A percentile compares a stretch with the other conserved stretches of the same genome.
Conservation (phyloP, 208 protist genomes). For the Crithidia expoeki region DNA sequence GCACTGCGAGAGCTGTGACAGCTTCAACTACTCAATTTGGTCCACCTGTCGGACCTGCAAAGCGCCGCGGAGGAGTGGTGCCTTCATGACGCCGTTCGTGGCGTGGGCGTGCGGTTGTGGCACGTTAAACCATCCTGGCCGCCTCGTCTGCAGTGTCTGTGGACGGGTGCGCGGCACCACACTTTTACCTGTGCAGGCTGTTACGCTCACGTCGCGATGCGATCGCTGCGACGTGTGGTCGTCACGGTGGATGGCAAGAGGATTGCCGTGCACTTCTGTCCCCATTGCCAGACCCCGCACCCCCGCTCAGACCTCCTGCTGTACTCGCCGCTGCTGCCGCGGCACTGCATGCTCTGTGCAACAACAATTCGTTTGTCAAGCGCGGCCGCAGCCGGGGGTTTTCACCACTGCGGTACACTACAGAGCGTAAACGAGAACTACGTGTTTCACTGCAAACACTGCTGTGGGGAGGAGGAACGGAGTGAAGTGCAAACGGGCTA, state of each 20-base stretch:
- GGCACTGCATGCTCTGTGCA: constrained; percentile 76
- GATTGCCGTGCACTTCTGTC: constrained; percentile 55
- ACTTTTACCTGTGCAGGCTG: constrained; percentile 64
- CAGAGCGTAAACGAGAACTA: constrained; percentile 67
- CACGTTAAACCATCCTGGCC: constrained; percentile 59
- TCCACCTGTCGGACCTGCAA: constrained; percentile 65
- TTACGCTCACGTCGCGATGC: constrained; percentile 16
- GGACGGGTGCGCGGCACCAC: constrained; percentile 21
- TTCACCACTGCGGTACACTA: constrained; percentile 50
- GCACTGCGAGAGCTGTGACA: constrained; percentile 63
- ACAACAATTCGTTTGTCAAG: constrained; percentile 23
- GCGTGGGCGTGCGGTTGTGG: constrained; percentile 80
- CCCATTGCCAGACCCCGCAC: constrained; percentile 53
- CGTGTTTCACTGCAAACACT: constrained; percentile 62
- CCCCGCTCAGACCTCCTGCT: constrained; percentile 70
- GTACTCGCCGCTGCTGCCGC: constrained; percentile 44
- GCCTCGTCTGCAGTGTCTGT: constrained; percentile 47
- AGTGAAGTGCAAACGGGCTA: constrained; percentile 52
- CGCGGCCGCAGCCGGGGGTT: constrained; percentile 13
- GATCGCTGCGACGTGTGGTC: background rate
- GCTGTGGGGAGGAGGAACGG: constrained; percentile 16
- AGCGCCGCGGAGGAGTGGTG: constrained; percentile 32
- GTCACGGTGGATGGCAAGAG: constrained; percentile 15
- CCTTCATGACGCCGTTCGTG: constrained; percentile 47
- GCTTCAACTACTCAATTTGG: constrained; percentile 72